Evolutionary conservation across 805 yeast genomes (phyloP).

Genomic region (Ogataea ganodermae): DNA sequence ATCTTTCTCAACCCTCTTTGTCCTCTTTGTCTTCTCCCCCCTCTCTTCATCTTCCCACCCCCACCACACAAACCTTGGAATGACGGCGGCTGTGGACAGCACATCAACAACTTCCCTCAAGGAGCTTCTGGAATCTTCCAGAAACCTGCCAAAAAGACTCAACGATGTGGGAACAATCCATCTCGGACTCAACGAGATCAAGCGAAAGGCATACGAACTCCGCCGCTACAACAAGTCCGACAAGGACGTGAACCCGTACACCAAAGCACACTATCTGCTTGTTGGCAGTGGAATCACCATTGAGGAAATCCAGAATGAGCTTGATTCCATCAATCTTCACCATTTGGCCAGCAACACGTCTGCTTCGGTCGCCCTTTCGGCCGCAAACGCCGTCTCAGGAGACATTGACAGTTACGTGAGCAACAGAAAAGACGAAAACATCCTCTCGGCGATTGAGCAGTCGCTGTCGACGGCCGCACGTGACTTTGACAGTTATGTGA

Average conservation of each 20-base stretch:
- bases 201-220: slow-evolving; percentile 61
- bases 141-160: slow-evolving; percentile 64
- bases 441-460: slow-evolving; percentile 80
- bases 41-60: not conserved
- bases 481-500: slow-evolving; percentile 80
- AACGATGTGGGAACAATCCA: slow-evolving; percentile 80
- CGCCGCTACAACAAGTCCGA: slow-evolving; percentile 45
- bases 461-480: slow-evolving; percentile 69
- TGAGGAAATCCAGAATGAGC: slow-evolving; percentile 72
- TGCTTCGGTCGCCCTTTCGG: not conserved
- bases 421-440: slow-evolving; percentile 78
- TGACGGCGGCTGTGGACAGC: slow-evolving; percentile 9
- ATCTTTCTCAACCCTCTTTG: not conserved
- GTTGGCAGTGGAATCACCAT: slow-evolving; percentile 89
- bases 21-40: not conserved
- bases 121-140: slow-evolving; percentile 76
- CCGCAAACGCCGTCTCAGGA: slow-evolving; percentile 5
- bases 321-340: slow-evolving; percentile 43
- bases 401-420: slow-evolving; percentile 66
- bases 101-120: slow-evolving; percentile 42
- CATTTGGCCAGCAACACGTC: slow-evolving; percentile 11
- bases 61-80: not conserved
- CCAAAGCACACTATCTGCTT: slow-evolving; percentile 82
- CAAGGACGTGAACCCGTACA: slow-evolving; percentile 43
- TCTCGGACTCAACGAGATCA: slow-evolving; percentile 77